Evolutionary conservation across 495 filamentous ascomycete genomes (phyloP), one percentile per base, ranked within the genome.

Genomic region (Aspergillus avenaceus): DNA sequence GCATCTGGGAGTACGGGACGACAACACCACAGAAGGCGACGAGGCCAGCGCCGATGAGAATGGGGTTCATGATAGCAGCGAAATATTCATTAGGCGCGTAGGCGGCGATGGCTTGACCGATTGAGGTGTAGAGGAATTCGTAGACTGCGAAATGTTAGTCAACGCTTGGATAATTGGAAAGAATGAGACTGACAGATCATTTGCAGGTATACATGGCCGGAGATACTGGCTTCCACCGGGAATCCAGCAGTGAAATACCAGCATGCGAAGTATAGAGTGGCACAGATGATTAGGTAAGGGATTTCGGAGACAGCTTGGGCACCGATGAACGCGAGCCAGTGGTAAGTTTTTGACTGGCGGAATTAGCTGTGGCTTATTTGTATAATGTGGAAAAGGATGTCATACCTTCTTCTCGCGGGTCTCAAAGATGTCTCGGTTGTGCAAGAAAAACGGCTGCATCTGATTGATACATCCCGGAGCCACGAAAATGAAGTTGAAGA

Each of bases 391-490:
- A 84, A 76, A 61, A n/a, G 18, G n/a, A n/a, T 4, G 81, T 80
- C 80, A 86, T 85, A 59, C 85, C 87, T 71, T 93, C 83, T 67
- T 90, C 77, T 52, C 84, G 69, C 53, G 86, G 63, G 65, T 87
- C 75, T 67, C 84, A 73, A 72, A 91, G 78, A 83, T 71, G 46
- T 95, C 80, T 2, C 82, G 87, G 45, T 89, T 76, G 7, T 95
- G 75, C 65, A 91, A 74, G 74, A 96, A 95, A 67, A 95, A 85
- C 46, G 84, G 76, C 60, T 95, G 92, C 72, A 92, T 86, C 61
- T 91, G 87, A 56, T 93, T 93, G 60, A 91, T 90, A 34, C 93
- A 83, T 26, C 89, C 90, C 49, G 91, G 87, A 3, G 84, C 74
- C 1, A 81, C 78, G 64, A 85, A 87, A 46, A 82, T 76, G 9